Conservation (phyloP, 768 basidiomycete species). For the Calocybe gangraenosa region DNA sequence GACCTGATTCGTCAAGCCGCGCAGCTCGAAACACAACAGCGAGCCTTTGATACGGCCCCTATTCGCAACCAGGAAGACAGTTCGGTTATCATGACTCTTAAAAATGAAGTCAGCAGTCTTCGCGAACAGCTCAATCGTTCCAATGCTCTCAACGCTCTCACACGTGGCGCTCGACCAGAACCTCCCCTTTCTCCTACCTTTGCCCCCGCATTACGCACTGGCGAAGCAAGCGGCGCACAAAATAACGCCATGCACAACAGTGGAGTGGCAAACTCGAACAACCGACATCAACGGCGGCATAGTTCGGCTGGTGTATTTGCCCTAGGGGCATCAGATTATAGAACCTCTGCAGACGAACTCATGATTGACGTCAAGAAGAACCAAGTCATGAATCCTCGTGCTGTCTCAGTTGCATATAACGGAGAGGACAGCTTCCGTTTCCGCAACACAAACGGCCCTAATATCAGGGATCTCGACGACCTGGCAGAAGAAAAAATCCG, state of each 20-base stretch:
- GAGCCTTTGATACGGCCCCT: slow-evolving; percentile 59
- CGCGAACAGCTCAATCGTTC: slow-evolving; percentile 95
- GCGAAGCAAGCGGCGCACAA: slow-evolving; percentile 41
- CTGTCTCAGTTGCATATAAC: slow-evolving; percentile 85
- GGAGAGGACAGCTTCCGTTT: slow-evolving; percentile 74
- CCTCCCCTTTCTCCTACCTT: slow-evolving; percentile 84
- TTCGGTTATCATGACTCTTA: slow-evolving; percentile 83
- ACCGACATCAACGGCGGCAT: slow-evolving; percentile 77
- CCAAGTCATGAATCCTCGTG: slow-evolving; percentile 71
- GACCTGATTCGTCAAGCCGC: slow-evolving; percentile 71
- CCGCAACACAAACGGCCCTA: slow-evolving; percentile 56
- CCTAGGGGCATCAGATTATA: slow-evolving; percentile 53
- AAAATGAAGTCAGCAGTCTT: slow-evolving; percentile 87
- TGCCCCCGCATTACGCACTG: slow-evolving; percentile 67
- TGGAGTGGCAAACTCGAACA: slow-evolving; percentile 19
- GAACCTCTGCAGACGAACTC: slow-evolving; percentile 74
- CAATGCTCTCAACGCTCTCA: slow-evolving; percentile 88
- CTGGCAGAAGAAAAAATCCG: slow-evolving; percentile 94
- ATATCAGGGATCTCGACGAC: slow-evolving; percentile 78
- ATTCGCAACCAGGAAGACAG: slow-evolving; percentile 74
- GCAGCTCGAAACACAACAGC: slow-evolving; percentile 76
- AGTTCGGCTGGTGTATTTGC: slow-evolving; percentile 81
- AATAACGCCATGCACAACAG: slow-evolving; percentile 29
- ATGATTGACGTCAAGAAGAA: slow-evolving; percentile 71
- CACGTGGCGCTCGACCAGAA: slow-evolving; percentile 65